Evolutionary conservation across 441 rosid genomes (phyloP).

Genomic region (Populus hybrid): DNA sequence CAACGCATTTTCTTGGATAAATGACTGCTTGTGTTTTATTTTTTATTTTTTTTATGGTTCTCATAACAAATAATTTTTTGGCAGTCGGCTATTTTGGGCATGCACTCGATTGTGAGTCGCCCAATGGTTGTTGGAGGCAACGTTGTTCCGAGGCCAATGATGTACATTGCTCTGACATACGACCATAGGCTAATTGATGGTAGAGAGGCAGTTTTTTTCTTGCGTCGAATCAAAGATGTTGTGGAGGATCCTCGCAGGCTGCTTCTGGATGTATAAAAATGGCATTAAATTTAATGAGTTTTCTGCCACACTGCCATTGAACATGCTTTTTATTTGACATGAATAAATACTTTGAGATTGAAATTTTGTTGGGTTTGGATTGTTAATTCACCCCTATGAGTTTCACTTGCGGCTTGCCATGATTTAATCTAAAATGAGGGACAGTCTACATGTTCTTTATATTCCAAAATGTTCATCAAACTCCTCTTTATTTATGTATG

Average conservation of each 20-base stretch:
- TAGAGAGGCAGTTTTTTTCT: slow-evolving; percentile 97
- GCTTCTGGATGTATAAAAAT: slow-evolving; percentile 72
- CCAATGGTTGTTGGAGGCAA: slow-evolving; percentile 92
- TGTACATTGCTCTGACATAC: slow-evolving; percentile 92
- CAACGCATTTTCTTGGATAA: neutral
- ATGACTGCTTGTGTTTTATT: too few relatives aligned
- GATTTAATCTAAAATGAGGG: slow-evolving; percentile 20
- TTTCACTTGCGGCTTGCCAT: slow-evolving; percentile 33
- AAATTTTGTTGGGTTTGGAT: slow-evolving; percentile 30
- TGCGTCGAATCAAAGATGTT: slow-evolving; percentile 93
- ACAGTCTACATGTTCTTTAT: slow-evolving; percentile 4
- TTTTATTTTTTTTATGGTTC: neutral
- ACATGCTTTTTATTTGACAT: slow-evolving; percentile 1
- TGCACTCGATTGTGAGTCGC: slow-evolving; percentile 95
- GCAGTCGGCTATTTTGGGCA: slow-evolving; percentile 96
- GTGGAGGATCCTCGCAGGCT: slow-evolving; percentile 95
- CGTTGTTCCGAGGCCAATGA: slow-evolving; percentile 92
- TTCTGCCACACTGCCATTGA: slow-evolving; percentile 15
- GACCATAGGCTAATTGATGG: slow-evolving; percentile 98
- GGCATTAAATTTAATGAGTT: slow-evolving; percentile 13
- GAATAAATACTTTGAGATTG: slow-evolving; percentile 26
- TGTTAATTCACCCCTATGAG: slow-evolving; percentile 20
- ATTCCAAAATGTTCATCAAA: neutral
- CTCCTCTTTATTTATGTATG: neutral
- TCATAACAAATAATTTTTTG: slow-evolving; percentile 1